phyloP scores from a whole-genome alignment of 2,329 filamentous ascomycete species.

The Aureobasidium subglaciale region DNA sequence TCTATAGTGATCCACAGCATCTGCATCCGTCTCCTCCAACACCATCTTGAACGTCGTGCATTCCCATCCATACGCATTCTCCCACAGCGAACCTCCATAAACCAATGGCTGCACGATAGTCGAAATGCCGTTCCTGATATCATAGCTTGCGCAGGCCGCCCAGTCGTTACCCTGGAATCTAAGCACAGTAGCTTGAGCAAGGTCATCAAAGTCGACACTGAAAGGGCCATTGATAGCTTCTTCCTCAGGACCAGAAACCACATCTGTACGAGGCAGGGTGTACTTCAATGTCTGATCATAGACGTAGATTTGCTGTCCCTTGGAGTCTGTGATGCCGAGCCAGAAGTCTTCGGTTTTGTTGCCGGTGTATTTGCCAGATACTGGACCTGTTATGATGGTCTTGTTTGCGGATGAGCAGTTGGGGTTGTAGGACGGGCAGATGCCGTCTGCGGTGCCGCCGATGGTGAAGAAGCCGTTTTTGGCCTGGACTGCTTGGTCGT shows the following conservation, averaged over 20 bases:
- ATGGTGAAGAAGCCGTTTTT: neutral
- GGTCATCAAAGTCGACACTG: neutral
- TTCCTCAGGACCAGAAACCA: neutral
- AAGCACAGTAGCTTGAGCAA: neutral
- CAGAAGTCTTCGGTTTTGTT: neutral
- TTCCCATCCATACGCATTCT: neutral
- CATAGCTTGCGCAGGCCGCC: neutral
- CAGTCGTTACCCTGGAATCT: neutral
- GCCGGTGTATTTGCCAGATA: neutral
- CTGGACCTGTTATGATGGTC: neutral
- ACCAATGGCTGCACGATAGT: neutral
- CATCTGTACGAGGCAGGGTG: neutral
- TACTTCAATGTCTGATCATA: neutral
- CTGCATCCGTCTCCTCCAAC: neutral
- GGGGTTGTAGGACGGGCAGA: neutral
- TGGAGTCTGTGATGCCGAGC: neutral
- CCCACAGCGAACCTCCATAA: neutral
- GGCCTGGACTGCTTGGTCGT: neutral
- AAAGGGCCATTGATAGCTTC: neutral
- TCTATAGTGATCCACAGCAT: conserved; percentile 22
- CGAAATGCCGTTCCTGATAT: neutral
- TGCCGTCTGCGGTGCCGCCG: neutral
- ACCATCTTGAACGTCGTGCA: conserved; percentile 1
- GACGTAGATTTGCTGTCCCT: neutral
- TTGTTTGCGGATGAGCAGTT: neutral